Evolutionary conservation across 768 basidiomycete genomes (phyloP), one percentile per base, ranked within the genome.

Genomic region (Lactifluus hygrophoroides): DNA sequence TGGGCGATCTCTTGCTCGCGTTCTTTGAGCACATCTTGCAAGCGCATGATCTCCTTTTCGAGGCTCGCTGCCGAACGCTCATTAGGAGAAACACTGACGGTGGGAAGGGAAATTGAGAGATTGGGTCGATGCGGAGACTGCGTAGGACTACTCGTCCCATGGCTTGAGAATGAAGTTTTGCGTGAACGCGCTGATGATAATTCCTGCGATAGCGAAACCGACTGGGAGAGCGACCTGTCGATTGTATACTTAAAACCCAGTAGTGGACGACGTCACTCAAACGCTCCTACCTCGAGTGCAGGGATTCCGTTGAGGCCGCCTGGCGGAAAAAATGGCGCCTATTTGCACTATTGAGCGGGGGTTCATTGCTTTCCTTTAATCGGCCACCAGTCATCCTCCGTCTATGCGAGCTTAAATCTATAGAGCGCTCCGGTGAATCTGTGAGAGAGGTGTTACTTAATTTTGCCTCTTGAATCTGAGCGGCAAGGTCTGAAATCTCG

Each of bases 151-250:
- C 79, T 81, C 61, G 84, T 85, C 66, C 79, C 81, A 71, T 85
- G 80, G 69, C 86, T 86, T 65, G 88, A 90, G 65, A 80, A 81
- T 56, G 90, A 91, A 67, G 79, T 76, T 76, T 87, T 87, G 80
- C 88, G 88, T 76, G 84, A 89, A 69, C 85, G 86, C 75, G 75
- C 88, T 77, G 86, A 92, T 66, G 85, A 92, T 64, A 92, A 81
- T 80, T 91, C 93, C 93, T 97, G 94, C 77, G 94, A 94, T 66
- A 95, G 85, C 79, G 94, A 95, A 77, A 86, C 83, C 71, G 93
- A 94, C 74, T 90, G 90, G 76, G 89, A 91, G 65, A 86, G 83
- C 83, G 91, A 92, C 81, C 89, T 90, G 53, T 54, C 66, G 38
- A 54, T 57, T 52, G 60, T 64, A 66, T 38, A 51, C 35, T 49